Evolutionary conservation across 2,329 filamentous ascomycete species (phyloP).

Genomic region (Beauveria varroae): DNA sequence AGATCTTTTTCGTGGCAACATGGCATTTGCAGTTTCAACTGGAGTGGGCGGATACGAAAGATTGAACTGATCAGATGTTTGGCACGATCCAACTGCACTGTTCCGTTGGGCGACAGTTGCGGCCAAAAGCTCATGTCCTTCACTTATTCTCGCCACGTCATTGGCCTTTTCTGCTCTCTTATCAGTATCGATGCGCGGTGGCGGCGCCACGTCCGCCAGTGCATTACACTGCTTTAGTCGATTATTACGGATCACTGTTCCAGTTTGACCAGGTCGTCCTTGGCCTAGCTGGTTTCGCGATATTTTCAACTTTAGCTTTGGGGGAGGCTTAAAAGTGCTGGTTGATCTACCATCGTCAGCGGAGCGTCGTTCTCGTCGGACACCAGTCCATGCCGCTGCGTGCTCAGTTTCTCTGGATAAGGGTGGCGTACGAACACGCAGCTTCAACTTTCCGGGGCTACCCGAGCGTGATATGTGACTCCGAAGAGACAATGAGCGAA

Average conservation of each 20-base stretch:
- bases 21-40: constrained; percentile 11
- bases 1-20: constrained; percentile 11
- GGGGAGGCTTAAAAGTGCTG: constrained; percentile 16
- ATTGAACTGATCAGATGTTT: constrained; percentile 27
- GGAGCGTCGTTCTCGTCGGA: background rate
- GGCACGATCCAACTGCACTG: constrained; percentile 12
- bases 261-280: constrained; percentile 11
- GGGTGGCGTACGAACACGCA: constrained; percentile 20
- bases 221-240: constrained; percentile 27
- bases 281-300: constrained; percentile 23
- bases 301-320: constrained; percentile 26
- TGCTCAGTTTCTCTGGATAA: constrained; percentile 11
- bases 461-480: constrained; percentile 3
- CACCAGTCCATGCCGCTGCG: background rate
- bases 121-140: background rate
- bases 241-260: constrained; percentile 15
- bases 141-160: background rate
- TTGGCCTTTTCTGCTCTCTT: constrained; percentile 11
- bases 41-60: constrained; percentile 24
- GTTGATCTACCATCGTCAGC: constrained; percentile 7
- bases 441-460: constrained; percentile 21
- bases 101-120: constrained; percentile 12
- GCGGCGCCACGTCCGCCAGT: constrained; percentile 22
- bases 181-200: constrained; percentile 13
- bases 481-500: constrained; percentile 7